A percentile compares a stretch with the other conserved stretches of the same genome.
Evolutionary conservation across 2,329 filamentous ascomycete species (phyloP).

Genomic region (Venturia nashicola): DNA sequence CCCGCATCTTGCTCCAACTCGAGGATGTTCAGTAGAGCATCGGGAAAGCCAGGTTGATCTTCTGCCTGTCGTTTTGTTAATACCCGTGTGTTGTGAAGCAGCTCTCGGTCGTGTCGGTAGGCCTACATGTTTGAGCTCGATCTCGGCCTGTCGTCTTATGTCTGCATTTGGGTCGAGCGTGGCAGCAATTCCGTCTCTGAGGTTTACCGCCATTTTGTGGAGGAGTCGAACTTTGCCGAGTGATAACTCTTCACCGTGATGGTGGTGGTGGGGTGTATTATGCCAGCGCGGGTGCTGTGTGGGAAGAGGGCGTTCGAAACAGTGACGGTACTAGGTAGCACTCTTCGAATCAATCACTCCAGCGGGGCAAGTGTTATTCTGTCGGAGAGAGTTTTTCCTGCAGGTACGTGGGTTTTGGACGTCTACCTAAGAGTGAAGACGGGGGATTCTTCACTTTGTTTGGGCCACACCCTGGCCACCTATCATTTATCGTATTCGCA

Average conservation of each 20-base stretch:
- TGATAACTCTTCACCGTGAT: background rate
- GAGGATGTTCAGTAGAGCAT: conserved; percentile 81
- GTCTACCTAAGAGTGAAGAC: background rate
- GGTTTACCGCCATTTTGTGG: background rate
- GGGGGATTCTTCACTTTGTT: background rate
- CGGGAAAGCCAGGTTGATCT: conserved; percentile 77
- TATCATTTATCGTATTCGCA: background rate
- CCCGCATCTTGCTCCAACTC: conserved; percentile 76
- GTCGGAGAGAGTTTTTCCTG: background rate
- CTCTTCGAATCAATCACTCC: background rate
- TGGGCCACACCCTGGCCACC: background rate
- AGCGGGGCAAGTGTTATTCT: background rate
- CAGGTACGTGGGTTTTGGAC: background rate
- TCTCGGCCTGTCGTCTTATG: conserved; percentile 62
- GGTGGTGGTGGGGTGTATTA: background rate
- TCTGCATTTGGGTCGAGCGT: conserved; percentile 66
- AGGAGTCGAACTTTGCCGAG: background rate
- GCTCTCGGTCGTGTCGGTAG: background rate
- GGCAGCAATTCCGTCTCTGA: conserved; percentile 60
- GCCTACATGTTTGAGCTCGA: conserved; percentile 67
- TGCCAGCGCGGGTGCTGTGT: background rate
- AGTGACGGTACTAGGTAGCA: background rate
- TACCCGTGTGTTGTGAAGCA: background rate
- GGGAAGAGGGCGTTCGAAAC: background rate
- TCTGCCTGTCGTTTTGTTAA: conserved; percentile 53